phyloP scores from a whole-genome alignment of 2,329 filamentous ascomycete genomes.

The Xylariaceae sp. region DNA sequence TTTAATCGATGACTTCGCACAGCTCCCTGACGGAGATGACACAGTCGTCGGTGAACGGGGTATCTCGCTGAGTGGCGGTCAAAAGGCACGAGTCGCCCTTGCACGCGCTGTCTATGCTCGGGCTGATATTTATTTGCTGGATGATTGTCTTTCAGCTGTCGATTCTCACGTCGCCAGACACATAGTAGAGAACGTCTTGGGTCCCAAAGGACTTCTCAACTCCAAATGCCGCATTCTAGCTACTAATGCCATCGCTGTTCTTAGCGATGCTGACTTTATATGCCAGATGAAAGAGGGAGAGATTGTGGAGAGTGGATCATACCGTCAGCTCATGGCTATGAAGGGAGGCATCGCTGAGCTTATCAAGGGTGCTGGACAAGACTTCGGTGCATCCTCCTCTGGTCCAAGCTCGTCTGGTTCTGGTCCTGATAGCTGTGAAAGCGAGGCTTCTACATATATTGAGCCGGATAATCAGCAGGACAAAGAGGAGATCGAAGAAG shows the following conservation, averaged over 20 bases:
- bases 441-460: constrained; percentile 54
- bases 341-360: constrained; percentile 84
- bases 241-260: constrained; percentile 89
- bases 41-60: constrained; percentile 95
- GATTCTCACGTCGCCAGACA: constrained; percentile 95
- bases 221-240: constrained; percentile 89
- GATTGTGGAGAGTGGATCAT: constrained; percentile 83
- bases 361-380: constrained; percentile 67
- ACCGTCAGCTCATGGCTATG: constrained; percentile 85
- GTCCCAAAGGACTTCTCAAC: constrained; percentile 71
- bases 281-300: constrained; percentile 76
- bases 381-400: constrained; percentile 40
- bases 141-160: constrained; percentile 94
- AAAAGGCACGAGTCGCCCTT: constrained; percentile 88
- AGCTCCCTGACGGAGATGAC: constrained; percentile 90
- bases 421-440: constrained; percentile 44
- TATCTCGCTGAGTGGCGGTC: constrained; percentile 91
- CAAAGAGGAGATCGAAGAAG: constrained; percentile 66
- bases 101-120: constrained; percentile 93
- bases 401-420: constrained; percentile 25
- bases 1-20: constrained; percentile 81
- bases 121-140: constrained; percentile 91
- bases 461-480: constrained; percentile 49
- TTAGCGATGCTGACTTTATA: constrained; percentile 86
- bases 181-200: constrained; percentile 90